Base-by-base conservation (phyloP, 2,329 filamentous ascomycete genomes). In the Blumeriella jaapii region DNA sequence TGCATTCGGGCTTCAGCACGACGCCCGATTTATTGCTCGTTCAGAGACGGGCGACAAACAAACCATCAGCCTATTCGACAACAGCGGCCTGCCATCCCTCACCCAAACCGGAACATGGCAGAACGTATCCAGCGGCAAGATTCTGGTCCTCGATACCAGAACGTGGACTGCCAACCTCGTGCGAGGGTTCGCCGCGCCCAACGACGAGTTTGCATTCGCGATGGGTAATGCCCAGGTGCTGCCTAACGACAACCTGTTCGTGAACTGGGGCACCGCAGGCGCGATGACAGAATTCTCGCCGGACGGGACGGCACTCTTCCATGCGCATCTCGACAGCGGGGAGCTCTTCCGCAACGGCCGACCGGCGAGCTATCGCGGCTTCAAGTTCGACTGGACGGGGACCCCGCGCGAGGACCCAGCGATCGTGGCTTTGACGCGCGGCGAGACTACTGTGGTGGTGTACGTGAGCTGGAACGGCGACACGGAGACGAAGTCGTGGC, bases 381-480 rank as follows among this genome's bases (percentile, higher is more conserved):
- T 59, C 38, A 41, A 55, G 12, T 59, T 54, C 25, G 58, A 61
- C 33, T 62, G 59, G 59, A 59, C 56, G 3, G 59, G 59, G 1
- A 42, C 54, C 5, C 55, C 59, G 0, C 48, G 45, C 10, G 59
- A 59, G 30, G 49, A 48, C 1, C 59, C 60, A 2, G 55, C 58
- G 0, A 52, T 61, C 11, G 51, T 57, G 5, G 60, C 61, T 3
- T 55, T 55, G 26, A 38, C 40, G 6, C 39, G 45, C 8, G 51
- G 50, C 12, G 55, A 56, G 1, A 47, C 44, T 14, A 55, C 50
- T 6, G n/a, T n/a, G 20, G 59, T 53, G 40, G 55, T 58, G 6
- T 75, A 68, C 50, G 68, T 71, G 2, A 71, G 64, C 4, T 70
- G 66, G 67, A 69, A 69, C 38, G 67, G 67, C 4, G 64, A 65